These are phyloP conservation scores for Amylostereum chailletii DNA, from an alignment of 1,284 basidiomycete genomes.

Conservation along the genomic window DNA sequence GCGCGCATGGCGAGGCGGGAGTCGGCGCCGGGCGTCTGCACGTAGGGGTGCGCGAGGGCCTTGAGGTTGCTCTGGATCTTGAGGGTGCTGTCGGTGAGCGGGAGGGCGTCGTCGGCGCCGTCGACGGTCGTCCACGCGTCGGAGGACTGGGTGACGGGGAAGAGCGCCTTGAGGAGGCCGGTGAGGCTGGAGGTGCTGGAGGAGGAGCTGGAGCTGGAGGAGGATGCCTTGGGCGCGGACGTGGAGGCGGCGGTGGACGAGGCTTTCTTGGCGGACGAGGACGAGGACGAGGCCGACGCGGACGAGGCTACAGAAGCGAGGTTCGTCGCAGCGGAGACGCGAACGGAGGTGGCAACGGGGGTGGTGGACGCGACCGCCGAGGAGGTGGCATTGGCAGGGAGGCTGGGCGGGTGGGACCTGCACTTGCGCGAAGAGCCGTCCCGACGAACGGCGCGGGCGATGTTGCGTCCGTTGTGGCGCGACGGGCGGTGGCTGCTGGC, in stretches of 20 bases:
- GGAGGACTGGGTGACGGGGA: constrained; percentile 28
- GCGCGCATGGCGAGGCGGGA: constrained; percentile 43
- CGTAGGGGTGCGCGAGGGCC: constrained; percentile 31
- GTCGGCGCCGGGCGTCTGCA: constrained; percentile 29
- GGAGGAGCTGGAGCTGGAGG: constrained; percentile 3
- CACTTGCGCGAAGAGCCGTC: background rate
- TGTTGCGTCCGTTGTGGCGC: background rate
- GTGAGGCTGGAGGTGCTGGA: constrained; percentile 1
- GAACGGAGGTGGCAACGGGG: background rate
- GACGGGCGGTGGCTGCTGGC: background rate
- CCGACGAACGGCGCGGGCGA: background rate
- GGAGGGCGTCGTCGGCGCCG: constrained; percentile 22
- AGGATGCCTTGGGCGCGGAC: background rate
- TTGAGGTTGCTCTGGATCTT: constrained; percentile 28
- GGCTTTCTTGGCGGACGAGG: background rate
- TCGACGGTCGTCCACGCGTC: constrained; percentile 34
- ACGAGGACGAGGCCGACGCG: background rate
- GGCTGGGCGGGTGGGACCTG: background rate
- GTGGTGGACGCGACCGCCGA: background rate
- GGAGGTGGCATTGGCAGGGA: background rate
- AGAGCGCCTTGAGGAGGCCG: constrained; percentile 25
- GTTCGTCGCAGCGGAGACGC: background rate
- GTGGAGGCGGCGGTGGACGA: background rate
- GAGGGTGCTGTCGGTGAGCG: constrained; percentile 36
- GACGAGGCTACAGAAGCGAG: background rate